Conservation (phyloP, 257 asterid genomes). For the Lithospermum erythrorhizon region DNA sequence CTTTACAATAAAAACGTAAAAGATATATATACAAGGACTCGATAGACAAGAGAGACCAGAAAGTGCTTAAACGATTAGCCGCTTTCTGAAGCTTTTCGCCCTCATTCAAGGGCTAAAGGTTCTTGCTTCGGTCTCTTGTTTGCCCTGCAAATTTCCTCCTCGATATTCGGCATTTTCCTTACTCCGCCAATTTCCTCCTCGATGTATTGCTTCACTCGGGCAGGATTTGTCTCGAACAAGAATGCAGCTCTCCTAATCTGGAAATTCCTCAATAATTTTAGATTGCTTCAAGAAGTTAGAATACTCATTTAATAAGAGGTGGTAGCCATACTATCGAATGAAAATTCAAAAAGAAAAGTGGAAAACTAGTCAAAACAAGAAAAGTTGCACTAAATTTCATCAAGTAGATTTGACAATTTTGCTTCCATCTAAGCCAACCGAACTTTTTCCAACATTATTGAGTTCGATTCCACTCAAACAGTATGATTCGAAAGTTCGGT, state of each 20-base stretch:
- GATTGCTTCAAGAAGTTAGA: not conserved
- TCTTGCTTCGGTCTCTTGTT: conserved; percentile 13
- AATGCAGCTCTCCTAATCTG: conserved; percentile 53
- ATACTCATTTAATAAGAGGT: not conserved
- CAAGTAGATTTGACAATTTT: too few species aligned
- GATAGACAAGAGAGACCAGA: not conserved
- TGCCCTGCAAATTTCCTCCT: too few species aligned
- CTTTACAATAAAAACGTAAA: too few species aligned
- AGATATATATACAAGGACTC: not conserved
- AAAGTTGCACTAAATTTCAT: too few species aligned
- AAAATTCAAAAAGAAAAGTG: too few species aligned
- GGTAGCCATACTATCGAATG: too few species aligned
- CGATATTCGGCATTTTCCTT: conserved; percentile 10
- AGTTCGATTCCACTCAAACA: too few species aligned
- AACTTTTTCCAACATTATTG: too few species aligned
- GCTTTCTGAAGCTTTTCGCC: not conserved
- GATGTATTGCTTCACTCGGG: conserved; percentile 21
- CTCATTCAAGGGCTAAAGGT: not conserved
- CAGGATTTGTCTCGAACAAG: conserved; percentile 37
- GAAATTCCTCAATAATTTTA: not conserved
- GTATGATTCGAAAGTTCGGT: too few species aligned
- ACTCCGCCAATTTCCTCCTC: conserved; percentile 14
- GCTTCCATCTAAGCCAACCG: too few species aligned
- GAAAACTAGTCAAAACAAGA: too few species aligned
- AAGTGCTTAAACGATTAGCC: not conserved